Base-by-base conservation (phyloP, 768 basidiomycete genomes). In the Lactifluus echinatus region DNA sequence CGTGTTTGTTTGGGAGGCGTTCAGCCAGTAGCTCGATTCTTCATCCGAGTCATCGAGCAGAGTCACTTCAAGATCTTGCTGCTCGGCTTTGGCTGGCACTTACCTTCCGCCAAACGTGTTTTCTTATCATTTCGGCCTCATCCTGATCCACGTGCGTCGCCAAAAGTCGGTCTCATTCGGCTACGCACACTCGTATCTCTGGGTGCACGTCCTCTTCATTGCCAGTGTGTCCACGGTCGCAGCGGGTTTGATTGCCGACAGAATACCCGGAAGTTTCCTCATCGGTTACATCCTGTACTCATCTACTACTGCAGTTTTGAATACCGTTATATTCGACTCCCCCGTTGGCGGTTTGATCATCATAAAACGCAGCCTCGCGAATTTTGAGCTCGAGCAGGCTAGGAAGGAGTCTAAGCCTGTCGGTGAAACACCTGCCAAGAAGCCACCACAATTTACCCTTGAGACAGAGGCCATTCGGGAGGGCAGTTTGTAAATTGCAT, bases 401-500 rank as follows among this genome's bases (percentile, higher is more conserved):
- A 63, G n/a, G n/a, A n/a, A 69, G 10, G 78, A 83, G 53, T 72
- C 23, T 1, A 21, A 23, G 29, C n/a, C 46, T 6, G 5, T 75
- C 21, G 71, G 73, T 59, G 68, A 77, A n/a, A n/a, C n/a, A n/a
- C n/a, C n/a, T n/a, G 77, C 80, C 64, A 77, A 79, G n/a, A n/a
- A n/a, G 60, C 76, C 79, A n/a, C n/a, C n/a, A n/a, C n/a, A 83
- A 29, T 80, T 79, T 0, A 84, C 84, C 0, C 85, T 87, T 64
- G 76, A 63, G 87, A 89, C 51, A 74, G 83, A 88, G 58, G 84
- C 74, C 19, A 75, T 89, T 51, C 81, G 82, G 21, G 87, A 89
- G 62, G 85, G 86, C 50, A 81, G 80, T 49, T 87, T 86, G n/a
- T 89, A 87, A 86, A 80, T 89, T 59, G 85, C 87, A 0, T 88